Conservation (phyloP, 306 rosid species). For the apple (Malus domestica) region DNA sequence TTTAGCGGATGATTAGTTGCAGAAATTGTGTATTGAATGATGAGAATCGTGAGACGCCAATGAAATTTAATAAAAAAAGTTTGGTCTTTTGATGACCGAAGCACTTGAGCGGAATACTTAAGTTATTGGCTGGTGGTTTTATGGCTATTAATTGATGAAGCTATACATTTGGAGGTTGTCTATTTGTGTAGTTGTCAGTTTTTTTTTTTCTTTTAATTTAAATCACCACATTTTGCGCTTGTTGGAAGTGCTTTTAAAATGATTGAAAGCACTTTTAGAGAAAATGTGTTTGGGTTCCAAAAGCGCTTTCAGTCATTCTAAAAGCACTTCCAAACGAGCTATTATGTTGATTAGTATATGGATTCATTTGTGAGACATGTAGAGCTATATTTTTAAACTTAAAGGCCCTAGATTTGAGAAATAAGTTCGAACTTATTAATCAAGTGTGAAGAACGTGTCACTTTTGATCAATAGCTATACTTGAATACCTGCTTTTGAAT, state of each 20-base stretch:
- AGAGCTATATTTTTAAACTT: neutral
- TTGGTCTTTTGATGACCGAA: neutral
- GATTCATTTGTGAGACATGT: neutral
- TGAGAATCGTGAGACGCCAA: neutral
- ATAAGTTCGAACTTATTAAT: neutral
- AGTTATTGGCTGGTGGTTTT: neutral
- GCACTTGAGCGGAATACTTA: neutral
- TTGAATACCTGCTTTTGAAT: neutral
- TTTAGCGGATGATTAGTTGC: neutral
- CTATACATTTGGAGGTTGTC: neutral
- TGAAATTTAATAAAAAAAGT: neutral
- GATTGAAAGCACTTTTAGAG: too few species aligned
- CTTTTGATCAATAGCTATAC: neutral
- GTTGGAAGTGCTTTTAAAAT: too few species aligned
- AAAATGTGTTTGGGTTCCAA: too few species aligned
- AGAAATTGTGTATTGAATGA: neutral
- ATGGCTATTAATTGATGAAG: neutral
- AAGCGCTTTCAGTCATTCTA: too few species aligned
- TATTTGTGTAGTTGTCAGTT: neutral
- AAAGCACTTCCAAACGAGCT: too few species aligned
- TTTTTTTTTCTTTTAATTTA: neutral
- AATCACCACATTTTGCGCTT: neutral
- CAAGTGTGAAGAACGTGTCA: neutral
- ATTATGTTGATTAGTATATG: neutral
- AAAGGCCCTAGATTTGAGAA: neutral